Conservation (phyloP, 768 basidiomycete species). For the Xerocomus spinulosus region DNA sequence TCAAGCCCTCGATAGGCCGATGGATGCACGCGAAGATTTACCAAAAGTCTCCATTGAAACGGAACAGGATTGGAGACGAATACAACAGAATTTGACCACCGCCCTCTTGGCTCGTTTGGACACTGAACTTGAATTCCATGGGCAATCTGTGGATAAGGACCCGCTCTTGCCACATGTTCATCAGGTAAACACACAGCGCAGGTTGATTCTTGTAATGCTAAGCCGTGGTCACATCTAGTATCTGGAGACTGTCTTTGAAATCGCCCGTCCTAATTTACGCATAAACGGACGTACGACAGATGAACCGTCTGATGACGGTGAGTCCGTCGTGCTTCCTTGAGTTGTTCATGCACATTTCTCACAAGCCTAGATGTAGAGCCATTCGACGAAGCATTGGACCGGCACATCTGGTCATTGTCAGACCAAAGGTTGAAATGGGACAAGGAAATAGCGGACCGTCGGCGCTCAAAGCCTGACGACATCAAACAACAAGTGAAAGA, state of each 20-base stretch:
- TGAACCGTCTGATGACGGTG: slow-evolving; percentile 54
- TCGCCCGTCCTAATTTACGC: slow-evolving; percentile 67
- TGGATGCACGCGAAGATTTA: slow-evolving; percentile 39
- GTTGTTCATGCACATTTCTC: neutral
- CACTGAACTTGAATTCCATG: slow-evolving; percentile 39
- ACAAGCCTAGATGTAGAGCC: slow-evolving; percentile 57
- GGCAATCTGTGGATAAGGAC: slow-evolving; percentile 41
- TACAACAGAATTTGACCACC: slow-evolving; percentile 49
- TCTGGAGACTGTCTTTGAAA: slow-evolving; percentile 55
- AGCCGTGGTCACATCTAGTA: slow-evolving; percentile 38
- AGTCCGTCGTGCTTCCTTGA: slow-evolving; percentile 6
- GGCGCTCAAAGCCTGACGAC: slow-evolving; percentile 57
- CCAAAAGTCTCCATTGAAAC: slow-evolving; percentile 60
- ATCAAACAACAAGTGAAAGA: slow-evolving; percentile 42
- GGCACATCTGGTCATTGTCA: slow-evolving; percentile 75
- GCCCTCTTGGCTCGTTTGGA: slow-evolving; percentile 46
- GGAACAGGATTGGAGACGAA: slow-evolving; percentile 60
- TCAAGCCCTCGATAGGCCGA: neutral
- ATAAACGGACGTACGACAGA: slow-evolving; percentile 78
- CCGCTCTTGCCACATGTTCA: slow-evolving; percentile 46
- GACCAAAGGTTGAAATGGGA: slow-evolving; percentile 74
- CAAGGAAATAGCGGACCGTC: slow-evolving; percentile 60
- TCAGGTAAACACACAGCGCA: slow-evolving; percentile 35
- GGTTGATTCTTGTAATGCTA: neutral
- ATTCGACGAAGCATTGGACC: slow-evolving; percentile 84